phyloP scores from a whole-genome alignment of 2,329 filamentous ascomycete genomes.

The Diaporthe citrichinensis region DNA sequence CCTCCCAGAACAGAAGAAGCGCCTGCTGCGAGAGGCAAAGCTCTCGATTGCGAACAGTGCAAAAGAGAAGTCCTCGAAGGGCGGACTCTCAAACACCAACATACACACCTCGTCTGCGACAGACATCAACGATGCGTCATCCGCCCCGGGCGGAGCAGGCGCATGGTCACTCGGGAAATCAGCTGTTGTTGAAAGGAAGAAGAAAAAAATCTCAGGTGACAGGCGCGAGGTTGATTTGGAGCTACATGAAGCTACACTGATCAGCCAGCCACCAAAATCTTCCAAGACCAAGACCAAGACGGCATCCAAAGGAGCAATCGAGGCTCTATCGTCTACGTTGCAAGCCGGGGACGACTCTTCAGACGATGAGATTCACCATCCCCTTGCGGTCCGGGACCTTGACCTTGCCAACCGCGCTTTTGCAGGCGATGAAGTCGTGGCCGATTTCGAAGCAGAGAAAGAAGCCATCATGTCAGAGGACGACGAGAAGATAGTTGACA shows the following conservation, averaged over 20 bases:
- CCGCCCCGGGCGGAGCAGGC: slow-evolving; percentile 51
- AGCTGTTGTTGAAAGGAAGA: slow-evolving; percentile 52
- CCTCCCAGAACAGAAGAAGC: slow-evolving; percentile 54
- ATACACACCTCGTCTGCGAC: background rate
- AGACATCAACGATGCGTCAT: slow-evolving; percentile 26
- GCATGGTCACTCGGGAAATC: slow-evolving; percentile 56
- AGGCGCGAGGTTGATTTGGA: slow-evolving; percentile 56
- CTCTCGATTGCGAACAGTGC: slow-evolving; percentile 26
- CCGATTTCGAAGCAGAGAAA: slow-evolving; percentile 87
- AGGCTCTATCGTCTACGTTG: slow-evolving; percentile 38
- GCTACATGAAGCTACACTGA: slow-evolving; percentile 50
- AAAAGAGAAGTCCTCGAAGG: slow-evolving; percentile 23
- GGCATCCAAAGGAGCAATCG: slow-evolving; percentile 37
- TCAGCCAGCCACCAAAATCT: slow-evolving; percentile 38
- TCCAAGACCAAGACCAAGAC: slow-evolving; percentile 43
- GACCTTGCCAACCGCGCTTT: slow-evolving; percentile 87
- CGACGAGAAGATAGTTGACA: slow-evolving; percentile 85
- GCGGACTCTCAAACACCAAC: background rate
- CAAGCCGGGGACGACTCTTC: slow-evolving; percentile 51
- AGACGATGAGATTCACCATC: slow-evolving; percentile 66
- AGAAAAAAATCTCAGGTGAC: slow-evolving; percentile 44
- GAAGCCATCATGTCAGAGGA: slow-evolving; percentile 78
- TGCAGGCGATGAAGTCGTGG: slow-evolving; percentile 86
- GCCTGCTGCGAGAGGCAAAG: slow-evolving; percentile 49
- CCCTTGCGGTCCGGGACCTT: slow-evolving; percentile 71